Evolutionary conservation across 2,329 filamentous ascomycete genomes (phyloP).

Genomic region (Penicillium sp.): DNA sequence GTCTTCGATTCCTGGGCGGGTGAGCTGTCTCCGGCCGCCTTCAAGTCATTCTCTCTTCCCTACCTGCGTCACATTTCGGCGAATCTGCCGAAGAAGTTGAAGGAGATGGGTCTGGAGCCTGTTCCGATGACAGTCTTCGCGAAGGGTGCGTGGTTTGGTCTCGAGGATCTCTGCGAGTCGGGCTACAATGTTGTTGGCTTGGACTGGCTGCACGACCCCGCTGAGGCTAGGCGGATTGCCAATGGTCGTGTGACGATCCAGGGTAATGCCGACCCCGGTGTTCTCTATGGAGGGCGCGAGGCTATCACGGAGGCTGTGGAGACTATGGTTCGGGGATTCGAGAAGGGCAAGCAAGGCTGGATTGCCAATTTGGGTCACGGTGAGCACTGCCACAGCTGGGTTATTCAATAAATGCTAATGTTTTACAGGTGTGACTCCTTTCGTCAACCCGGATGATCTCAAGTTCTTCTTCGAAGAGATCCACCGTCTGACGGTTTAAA

Average conservation of each 20-base stretch:
- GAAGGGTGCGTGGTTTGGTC: slow-evolving; percentile 91
- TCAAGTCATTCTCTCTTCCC: slow-evolving; percentile 75
- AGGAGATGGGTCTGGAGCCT: slow-evolving; percentile 63
- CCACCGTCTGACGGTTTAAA: slow-evolving; percentile 48
- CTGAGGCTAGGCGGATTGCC: slow-evolving; percentile 70
- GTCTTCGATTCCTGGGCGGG: slow-evolving; percentile 98
- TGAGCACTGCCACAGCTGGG: too few species aligned
- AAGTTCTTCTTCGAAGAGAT: slow-evolving; percentile 92
- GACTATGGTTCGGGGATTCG: slow-evolving; percentile 79
- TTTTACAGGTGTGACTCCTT: slow-evolving; percentile 74
- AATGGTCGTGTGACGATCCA: slow-evolving; percentile 73
- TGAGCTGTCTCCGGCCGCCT: slow-evolving; percentile 75
- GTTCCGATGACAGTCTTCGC: slow-evolving; percentile 98
- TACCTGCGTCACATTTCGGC: slow-evolving; percentile 77
- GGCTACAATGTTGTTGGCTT: slow-evolving; percentile 90
- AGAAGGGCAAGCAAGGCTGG: slow-evolving; percentile 78
- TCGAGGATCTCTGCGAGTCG: slow-evolving; percentile 75
- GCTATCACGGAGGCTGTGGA: slow-evolving; percentile 75
- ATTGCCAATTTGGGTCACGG: slow-evolving; percentile 95
- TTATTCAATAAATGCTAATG: too few species aligned
- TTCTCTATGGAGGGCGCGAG: slow-evolving; percentile 74
- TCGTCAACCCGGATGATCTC: slow-evolving; percentile 85
- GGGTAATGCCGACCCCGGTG: slow-evolving; percentile 89
- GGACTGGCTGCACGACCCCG: slow-evolving; percentile 88
- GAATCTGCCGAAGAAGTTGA: slow-evolving; percentile 64